Base-by-base conservation (phyloP, 73 alveolate species). In the Paraurostyla sp. region DNA sequence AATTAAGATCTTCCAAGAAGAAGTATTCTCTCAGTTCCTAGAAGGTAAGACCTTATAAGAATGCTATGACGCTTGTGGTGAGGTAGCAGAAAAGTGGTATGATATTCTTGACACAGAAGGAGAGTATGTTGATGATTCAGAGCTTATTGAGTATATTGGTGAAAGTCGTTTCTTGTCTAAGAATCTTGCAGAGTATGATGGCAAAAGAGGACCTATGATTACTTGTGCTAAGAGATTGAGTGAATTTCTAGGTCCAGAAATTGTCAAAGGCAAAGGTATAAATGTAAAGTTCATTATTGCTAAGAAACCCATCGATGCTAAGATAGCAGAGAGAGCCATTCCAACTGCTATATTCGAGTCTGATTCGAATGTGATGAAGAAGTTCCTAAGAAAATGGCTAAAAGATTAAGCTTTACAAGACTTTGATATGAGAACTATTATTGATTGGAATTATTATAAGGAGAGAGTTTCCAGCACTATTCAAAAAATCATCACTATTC, bases 371-470 rank as follows among this genome's bases (percentile, higher is more conserved):
- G 93, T 95, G 29, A 98, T 93, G 94, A 96, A 96, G 93, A 97
- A 95, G 78, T 96, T 87, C 92, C 92, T 99, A 46, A 96, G 97
- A 71, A 96, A 96, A 83, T 99, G 99, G 99, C 92, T 96, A 15
- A 98, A 98, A 85, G 99, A 98, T 84, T 87, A 90, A 80, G 69
- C 95, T 62, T 52, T 96, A 43, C 87, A 88, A 16, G 98, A 97
- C 84, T 89, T 96, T 41, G 99, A 96, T 91, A 94, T 99, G 98
- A 95, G 99, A 52, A 94, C 94, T 56, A 97, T 99, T 54, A 95
- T 99, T 48, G 99, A 99, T 90, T 99, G 99, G 99, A 98, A 96
- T 29, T 99, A 99, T 93, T 99, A 99, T 93, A 99, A 98, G 92
- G 99, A 99, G 85, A 98, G 99, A 82, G 92, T 99, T 30, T 92